Evolutionary conservation across 108 stramenopile genomes (phyloP).

Genomic region (Pseudonitzschia multiseries): DNA sequence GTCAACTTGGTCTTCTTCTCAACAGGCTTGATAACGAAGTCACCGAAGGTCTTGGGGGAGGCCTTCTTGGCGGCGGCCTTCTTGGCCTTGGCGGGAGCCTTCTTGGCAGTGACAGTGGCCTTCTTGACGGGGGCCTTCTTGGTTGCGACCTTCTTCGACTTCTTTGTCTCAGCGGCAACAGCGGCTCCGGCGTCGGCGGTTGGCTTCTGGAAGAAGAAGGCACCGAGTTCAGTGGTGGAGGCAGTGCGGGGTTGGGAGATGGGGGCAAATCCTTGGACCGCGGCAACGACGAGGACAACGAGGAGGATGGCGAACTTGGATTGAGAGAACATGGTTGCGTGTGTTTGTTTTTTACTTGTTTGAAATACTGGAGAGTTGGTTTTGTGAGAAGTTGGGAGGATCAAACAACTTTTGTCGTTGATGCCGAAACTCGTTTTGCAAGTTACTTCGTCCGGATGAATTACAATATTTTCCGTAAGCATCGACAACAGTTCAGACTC

Average conservation of each 20-base stretch:
- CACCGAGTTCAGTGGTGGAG: not conserved
- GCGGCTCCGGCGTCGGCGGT: not conserved
- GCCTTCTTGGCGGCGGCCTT: no score
- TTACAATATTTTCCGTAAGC: no score
- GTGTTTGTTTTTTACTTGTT: not conserved
- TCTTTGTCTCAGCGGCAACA: not conserved
- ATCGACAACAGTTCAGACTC: no score
- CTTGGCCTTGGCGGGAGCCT: not conserved
- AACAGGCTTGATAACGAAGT: not conserved
- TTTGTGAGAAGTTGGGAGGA: no score
- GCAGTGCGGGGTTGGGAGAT: not conserved
- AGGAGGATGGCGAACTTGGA: not conserved
- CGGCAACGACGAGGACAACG: not conserved
- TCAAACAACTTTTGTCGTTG: no score
- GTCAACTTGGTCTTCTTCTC: slow-evolving; percentile 10
- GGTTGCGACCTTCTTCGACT: slow-evolving; percentile 7
- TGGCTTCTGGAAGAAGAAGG: slow-evolving; percentile 11
- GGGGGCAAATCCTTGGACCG: slow-evolving; percentile 7
- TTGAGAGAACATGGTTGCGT: not conserved
- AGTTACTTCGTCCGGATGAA: no score
- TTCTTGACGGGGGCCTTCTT: slow-evolving; percentile 14
- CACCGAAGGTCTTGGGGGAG: not conserved
- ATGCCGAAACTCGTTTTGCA: no score
- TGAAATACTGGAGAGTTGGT: no score
- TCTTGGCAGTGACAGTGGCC: slow-evolving; percentile 10